Conservation (phyloP, 208 protist species). For the Leishmania gerbilli region DNA sequence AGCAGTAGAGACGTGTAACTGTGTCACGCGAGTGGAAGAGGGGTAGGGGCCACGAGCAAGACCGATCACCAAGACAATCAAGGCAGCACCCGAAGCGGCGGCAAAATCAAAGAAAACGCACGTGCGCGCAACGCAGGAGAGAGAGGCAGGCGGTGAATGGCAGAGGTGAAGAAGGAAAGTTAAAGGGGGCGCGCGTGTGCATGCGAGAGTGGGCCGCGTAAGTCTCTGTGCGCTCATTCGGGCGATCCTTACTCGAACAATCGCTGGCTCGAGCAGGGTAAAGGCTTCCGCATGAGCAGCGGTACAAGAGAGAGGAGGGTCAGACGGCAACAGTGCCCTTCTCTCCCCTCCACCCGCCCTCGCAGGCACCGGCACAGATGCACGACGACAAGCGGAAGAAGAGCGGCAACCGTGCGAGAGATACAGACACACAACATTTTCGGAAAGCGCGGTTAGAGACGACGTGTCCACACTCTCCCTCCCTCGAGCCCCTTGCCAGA, state of each 20-base stretch:
- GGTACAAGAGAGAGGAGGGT: background rate
- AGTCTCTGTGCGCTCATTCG: no score
- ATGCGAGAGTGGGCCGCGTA: background rate
- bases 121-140: background rate
- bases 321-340: background rate
- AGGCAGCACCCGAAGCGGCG: background rate
- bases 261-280: background rate
- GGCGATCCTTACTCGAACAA: background rate
- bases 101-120: background rate
- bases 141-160: background rate
- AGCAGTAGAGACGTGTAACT: conserved; percentile 2
- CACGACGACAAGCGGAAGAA: background rate
- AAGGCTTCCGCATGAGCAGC: background rate
- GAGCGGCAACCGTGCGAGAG: background rate
- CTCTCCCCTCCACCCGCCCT: background rate
- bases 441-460: background rate
- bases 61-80: background rate
- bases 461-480: background rate
- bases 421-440: background rate
- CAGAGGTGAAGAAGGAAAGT: background rate
- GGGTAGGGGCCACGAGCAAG: background rate
- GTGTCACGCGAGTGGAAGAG: background rate
- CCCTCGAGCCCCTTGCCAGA: background rate
- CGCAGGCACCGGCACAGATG: background rate
- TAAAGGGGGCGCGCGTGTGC: background rate